These are phyloP conservation scores for Neurospora sp. DNA, from an alignment of 495 filamentous ascomycete species.

Conservation along the genomic window DNA sequence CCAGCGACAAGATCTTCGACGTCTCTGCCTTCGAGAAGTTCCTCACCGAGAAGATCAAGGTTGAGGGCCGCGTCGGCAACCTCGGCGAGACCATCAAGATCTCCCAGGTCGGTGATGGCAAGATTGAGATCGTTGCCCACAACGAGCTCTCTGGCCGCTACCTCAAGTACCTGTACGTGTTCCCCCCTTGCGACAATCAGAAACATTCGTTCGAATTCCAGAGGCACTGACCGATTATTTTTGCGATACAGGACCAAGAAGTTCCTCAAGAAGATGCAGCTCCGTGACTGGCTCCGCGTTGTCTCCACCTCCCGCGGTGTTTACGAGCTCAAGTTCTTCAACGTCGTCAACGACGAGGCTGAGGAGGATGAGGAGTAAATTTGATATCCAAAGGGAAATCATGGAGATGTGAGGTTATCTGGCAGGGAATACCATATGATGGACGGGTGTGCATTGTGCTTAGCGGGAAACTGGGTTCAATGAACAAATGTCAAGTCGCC, in stretches of 20 bases:
- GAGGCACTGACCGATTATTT: not conserved
- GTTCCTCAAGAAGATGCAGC: slow-evolving; percentile 99
- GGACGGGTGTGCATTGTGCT: slow-evolving; percentile 17
- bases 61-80: slow-evolving; percentile 95
- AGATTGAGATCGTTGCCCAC: slow-evolving; percentile 96
- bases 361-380: slow-evolving; percentile 96
- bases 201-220: not conserved
- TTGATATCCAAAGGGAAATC: slow-evolving; percentile 9
- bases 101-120: slow-evolving; percentile 82
- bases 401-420: slow-evolving; percentile 8
- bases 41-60: slow-evolving; percentile 99
- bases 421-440: slow-evolving; percentile 14
- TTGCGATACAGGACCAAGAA: slow-evolving; percentile 84
- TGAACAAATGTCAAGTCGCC: slow-evolving; percentile 13
- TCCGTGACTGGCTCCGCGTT: slow-evolving; percentile 98
- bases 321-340: slow-evolving; percentile 99
- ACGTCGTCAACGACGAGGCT: slow-evolving; percentile 93
- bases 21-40: slow-evolving; percentile 98
- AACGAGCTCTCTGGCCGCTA: slow-evolving; percentile 97
- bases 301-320: slow-evolving; percentile 94
- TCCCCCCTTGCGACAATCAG: not conserved
- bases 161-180: slow-evolving; percentile 94
- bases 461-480: slow-evolving; percentile 14
- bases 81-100: slow-evolving; percentile 90
- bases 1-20: slow-evolving; percentile 99